These are phyloP conservation scores for Monosporascus sp. DNA, from an alignment of 2,329 filamentous ascomycete species.

Conservation along the genomic window DNA sequence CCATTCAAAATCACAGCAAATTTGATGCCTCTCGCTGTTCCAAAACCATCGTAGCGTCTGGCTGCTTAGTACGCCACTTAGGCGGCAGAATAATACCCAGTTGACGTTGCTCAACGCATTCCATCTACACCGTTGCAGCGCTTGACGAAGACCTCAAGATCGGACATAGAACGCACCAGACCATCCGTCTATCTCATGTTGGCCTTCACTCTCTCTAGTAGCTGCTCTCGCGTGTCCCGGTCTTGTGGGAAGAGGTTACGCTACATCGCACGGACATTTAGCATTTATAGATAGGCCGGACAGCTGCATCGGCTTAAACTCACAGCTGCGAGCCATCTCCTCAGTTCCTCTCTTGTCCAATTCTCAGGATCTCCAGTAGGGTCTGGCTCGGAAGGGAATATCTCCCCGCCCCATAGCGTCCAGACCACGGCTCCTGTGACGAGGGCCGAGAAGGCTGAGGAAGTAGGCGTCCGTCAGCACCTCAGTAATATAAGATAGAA, in stretches of 20 bases:
- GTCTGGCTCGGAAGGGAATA: slow-evolving; percentile 71
- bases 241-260: slow-evolving; percentile 56
- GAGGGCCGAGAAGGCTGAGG: slow-evolving; percentile 69
- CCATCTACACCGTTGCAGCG: background rate
- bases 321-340: slow-evolving; percentile 76
- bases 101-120: no score
- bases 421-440: slow-evolving; percentile 77
- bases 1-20: no score
- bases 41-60: no score
- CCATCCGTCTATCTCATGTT: slow-evolving; percentile 43
- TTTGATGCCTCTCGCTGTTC: no score
- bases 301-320: slow-evolving; percentile 27
- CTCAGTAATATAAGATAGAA: slow-evolving; percentile 1
- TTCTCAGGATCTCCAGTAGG: slow-evolving; percentile 65
- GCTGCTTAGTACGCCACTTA: no score
- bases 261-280: slow-evolving; percentile 32
- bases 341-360: slow-evolving; percentile 78
- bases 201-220: slow-evolving; percentile 63
- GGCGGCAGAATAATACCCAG: no score
- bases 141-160: background rate
- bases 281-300: background rate
- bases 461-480: slow-evolving; percentile 21
- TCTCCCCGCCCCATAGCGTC: slow-evolving; percentile 78
- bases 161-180: background rate
- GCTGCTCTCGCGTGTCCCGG: slow-evolving; percentile 54